These are phyloP conservation scores for Kernera saxatilis DNA, from an alignment of 345 rosid species.

Conservation along the genomic window DNA sequence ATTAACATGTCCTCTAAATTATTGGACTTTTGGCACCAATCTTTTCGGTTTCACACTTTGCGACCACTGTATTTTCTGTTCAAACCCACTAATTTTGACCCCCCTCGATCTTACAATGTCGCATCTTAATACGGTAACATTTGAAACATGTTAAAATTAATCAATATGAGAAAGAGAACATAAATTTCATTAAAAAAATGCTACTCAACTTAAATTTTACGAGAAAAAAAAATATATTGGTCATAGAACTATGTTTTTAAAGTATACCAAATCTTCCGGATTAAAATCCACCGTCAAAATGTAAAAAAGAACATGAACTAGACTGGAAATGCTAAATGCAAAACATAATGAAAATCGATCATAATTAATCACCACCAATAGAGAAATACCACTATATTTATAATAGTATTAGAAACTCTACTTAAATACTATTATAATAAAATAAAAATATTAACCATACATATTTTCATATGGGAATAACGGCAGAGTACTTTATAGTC, in stretches of 20 bases:
- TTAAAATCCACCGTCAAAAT: neutral
- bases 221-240: neutral
- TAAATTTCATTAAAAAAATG: neutral
- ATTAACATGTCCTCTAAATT: neutral
- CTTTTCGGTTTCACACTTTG: conserved; percentile 15
- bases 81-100: conserved; percentile 26
- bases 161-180: neutral
- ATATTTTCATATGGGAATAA: neutral
- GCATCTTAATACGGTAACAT: conserved; percentile 2
- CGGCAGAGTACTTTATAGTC: neutral
- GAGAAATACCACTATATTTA: neutral
- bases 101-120: conserved; percentile 9
- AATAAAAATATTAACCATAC: neutral
- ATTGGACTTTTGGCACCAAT: conserved; percentile 7
- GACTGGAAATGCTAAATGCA: neutral
- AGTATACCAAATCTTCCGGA: neutral
- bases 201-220: neutral
- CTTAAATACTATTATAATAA: neutral
- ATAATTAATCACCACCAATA: neutral
- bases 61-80: neutral
- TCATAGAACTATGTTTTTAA: neutral
- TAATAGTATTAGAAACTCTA: neutral
- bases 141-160: neutral
- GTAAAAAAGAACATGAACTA: neutral
- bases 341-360: neutral